Evolutionary conservation across 176 grass and related monocot species (phyloP).

Genomic region (Chloris gayana): DNA sequence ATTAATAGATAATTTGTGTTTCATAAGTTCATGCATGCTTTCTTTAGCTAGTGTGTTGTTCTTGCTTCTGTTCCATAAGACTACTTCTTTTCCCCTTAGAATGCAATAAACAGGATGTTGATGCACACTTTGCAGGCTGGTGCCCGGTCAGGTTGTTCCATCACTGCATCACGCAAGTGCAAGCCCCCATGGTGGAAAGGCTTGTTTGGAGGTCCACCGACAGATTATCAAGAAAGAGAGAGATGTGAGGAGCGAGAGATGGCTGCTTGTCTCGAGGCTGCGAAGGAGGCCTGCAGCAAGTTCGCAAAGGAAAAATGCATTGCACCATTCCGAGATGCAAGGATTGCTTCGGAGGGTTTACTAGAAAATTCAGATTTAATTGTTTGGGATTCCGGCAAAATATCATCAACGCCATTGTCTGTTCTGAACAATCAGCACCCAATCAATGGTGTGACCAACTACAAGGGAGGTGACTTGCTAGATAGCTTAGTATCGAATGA

Average conservation of each 20-base stretch:
- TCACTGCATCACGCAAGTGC: conserved; percentile 76
- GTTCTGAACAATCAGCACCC: not conserved
- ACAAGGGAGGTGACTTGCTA: conserved; percentile 58
- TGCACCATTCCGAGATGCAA: conserved; percentile 69
- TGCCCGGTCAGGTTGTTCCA: conserved; percentile 72
- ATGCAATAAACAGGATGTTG: not conserved
- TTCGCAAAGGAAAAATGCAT: conserved; percentile 71
- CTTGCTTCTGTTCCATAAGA: not conserved
- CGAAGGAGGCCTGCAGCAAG: conserved; percentile 64
- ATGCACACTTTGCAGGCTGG: conserved; percentile 53
- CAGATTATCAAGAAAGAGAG: conserved; percentile 57
- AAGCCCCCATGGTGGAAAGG: conserved; percentile 85
- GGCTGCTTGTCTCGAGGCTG: conserved; percentile 48
- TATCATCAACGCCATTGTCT: not conserved
- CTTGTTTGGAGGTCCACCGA: conserved; percentile 48
- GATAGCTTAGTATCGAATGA: conserved; percentile 33
- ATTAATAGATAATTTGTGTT: not conserved
- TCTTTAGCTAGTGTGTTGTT: too few species aligned
- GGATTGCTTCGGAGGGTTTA: conserved; percentile 44
- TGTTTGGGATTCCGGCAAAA: conserved; percentile 28
- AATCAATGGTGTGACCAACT: conserved; percentile 28
- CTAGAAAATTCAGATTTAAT: conserved; percentile 51
- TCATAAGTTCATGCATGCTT: not conserved
- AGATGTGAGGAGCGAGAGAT: conserved; percentile 76
- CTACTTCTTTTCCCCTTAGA: not conserved